A percentile compares a stretch with the other conserved stretches of the same genome.
Evolutionary conservation across 108 stramenopile species (phyloP).

Genomic region (Nannochloropsis gaditana): DNA sequence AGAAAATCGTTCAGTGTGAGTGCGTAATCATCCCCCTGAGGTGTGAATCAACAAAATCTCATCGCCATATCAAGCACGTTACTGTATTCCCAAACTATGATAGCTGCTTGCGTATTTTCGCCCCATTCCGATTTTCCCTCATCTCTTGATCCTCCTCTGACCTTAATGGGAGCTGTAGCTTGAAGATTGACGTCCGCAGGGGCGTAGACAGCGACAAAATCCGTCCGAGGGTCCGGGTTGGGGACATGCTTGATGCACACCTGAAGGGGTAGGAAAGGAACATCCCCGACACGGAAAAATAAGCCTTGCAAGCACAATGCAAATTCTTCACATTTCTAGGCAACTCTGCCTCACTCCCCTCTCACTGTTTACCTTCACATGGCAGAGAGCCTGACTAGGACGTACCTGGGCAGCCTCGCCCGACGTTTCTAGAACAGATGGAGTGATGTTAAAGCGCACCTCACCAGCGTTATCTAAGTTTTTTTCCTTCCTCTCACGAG

Average conservation of each 20-base stretch:
- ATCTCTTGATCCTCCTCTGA: not conserved
- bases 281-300: not conserved
- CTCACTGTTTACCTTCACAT: no score
- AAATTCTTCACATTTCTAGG: no score
- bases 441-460: not conserved
- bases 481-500: no score
- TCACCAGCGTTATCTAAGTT: not conserved
- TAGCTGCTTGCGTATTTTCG: not conserved
- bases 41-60: no score
- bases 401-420: not conserved
- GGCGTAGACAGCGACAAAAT: conserved; percentile 5
- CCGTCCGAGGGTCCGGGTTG: not conserved
- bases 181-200: not conserved
- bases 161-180: not conserved
- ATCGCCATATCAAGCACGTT: not conserved
- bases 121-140: not conserved
- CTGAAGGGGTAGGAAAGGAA: not conserved
- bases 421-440: not conserved
- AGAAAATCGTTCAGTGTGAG: not conserved
- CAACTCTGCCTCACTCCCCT: no score
- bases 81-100: not conserved
- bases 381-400: not conserved
- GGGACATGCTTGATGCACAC: not conserved
- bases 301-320: no score
- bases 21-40: not conserved